Base-by-base conservation (phyloP, 208 protist genomes). In the Leishmania tropica region DNA sequence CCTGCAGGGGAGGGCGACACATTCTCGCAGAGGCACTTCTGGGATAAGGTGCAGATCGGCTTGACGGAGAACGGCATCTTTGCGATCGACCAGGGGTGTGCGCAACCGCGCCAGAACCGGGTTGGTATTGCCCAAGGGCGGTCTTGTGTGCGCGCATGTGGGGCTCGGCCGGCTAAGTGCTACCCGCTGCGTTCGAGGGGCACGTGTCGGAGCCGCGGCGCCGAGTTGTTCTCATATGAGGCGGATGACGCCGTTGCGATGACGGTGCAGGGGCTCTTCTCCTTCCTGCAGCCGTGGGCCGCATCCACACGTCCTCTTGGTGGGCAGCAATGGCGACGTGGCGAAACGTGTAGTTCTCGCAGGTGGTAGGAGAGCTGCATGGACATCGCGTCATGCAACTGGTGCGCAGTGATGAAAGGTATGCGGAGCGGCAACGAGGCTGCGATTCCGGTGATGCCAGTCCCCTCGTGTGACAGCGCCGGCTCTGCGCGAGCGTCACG, bases 321-420 rank as follows among this genome's bases (percentile, higher is more conserved):
- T 89, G 47, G 88, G 90, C 85, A 90, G 90, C 81, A 78, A 89
- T 70, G 87, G 89, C 79, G 90, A 90, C 76, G 81, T 86, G 42
- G 89, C 89, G 67, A 87, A 92, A 76, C 83, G 83, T 45, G 76
- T 87, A 53, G 90, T 45, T 45, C 90, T 71, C 84, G 87, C 89
- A 85, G 89, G 48, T 90, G 85, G 85, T 85, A 88, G 70, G 87
- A 75, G 40, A 70, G 21, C 78, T 90, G 90, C 87, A 93, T 87
- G 75, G 83, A 89, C 83, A 89, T 89, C 64, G 78, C 85, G 28
- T 67, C 81, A 72, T 93, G 85, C 83, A 58, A 93, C 75, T 93
- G 87, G 81, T 78, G 76, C 67, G 19, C 53, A 15, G 15, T 92
- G 35, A 77, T 75, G n/a, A 86, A 90, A 70, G 84, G 67, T 24